Evolutionary conservation across 805 yeast species (phyloP), one percentile per base, ranked within the genome.

Genomic region (Hanseniaspora vineae): DNA sequence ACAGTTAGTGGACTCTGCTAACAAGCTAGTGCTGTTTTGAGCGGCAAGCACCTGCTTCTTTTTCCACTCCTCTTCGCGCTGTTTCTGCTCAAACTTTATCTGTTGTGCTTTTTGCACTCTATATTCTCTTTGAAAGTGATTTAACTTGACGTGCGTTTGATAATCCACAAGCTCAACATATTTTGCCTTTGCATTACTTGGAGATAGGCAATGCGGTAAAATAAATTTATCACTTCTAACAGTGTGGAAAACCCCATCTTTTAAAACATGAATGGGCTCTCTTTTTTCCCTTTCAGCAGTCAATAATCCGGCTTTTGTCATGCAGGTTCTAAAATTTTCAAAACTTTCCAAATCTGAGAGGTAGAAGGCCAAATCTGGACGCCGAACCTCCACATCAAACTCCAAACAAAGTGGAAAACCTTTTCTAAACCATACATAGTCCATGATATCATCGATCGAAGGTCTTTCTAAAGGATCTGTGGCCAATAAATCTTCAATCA

Each of bases 171-270:
- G 78, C 59, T 84, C 92, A 61, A 81, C 81, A 66, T 89, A 89
- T 67, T 89, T 89, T 64, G 74, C 80, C 60, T 80, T 84, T 43
- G 96, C 87, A 59, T 86, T 88, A 54, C 90, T 90, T 15, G 97
- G 97, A 20, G 96, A 88, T 59, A 89, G 75, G 2, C 95, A 84
- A 56, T 81, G 84, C 35, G 97, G 97, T 55, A 89, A 70, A 51
- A 89, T 73, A 2, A 85, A 65, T 55, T 70, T 75, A 44, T 83
- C 80, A 56, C 74, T 76, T 61, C 81, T 84, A 47, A 83, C 77
- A 54, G 84, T 14, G 87, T 87, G 55, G 74, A 77, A 55, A 73
- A 79, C 47, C 63, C 52, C n/a, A 66, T 54, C 23, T 58, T 52
- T 59, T 68, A 55, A 62, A 44, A 19, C 11, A 39, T 43, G 33